These are phyloP conservation scores for Blastomyces gilchristii DNA, from an alignment of 2,329 filamentous ascomycete genomes.

Conservation along the genomic window DNA sequence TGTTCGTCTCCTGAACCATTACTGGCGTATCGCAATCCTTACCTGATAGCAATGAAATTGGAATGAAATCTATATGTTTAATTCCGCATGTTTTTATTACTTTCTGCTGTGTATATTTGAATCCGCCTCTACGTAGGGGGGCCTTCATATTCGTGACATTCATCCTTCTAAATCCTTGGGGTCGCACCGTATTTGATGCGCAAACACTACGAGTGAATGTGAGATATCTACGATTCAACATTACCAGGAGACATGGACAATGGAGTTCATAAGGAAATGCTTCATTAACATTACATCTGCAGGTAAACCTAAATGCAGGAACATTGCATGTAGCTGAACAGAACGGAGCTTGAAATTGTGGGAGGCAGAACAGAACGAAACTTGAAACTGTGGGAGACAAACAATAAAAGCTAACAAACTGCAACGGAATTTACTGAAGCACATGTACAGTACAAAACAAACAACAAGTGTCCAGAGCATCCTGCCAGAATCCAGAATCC, in stretches of 20 bases:
- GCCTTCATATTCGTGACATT: not conserved
- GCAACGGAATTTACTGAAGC: not conserved
- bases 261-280: not conserved
- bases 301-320: not conserved
- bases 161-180: not conserved
- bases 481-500: too few relatives aligned
- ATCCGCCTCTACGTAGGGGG: not conserved
- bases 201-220: too few relatives aligned
- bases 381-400: too few relatives aligned
- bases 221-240: too few relatives aligned
- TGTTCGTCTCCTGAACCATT: not conserved
- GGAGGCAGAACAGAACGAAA: too few relatives aligned
- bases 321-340: not conserved
- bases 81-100: not conserved
- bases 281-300: not conserved
- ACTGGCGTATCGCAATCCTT: not conserved
- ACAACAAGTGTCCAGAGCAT: too few relatives aligned
- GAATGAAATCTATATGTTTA: not conserved
- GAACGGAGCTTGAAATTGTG: too few relatives aligned
- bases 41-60: not conserved
- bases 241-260: too few relatives aligned
- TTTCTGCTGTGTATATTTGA: not conserved
- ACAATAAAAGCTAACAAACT: too few relatives aligned
- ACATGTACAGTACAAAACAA: too few relatives aligned
- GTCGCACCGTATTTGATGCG: too few relatives aligned